A percentile compares a stretch with the other conserved stretches of the same genome.
These are phyloP conservation scores for Lentinula aciculospora DNA, from an alignment of 768 basidiomycete species.

Conservation along the genomic window DNA sequence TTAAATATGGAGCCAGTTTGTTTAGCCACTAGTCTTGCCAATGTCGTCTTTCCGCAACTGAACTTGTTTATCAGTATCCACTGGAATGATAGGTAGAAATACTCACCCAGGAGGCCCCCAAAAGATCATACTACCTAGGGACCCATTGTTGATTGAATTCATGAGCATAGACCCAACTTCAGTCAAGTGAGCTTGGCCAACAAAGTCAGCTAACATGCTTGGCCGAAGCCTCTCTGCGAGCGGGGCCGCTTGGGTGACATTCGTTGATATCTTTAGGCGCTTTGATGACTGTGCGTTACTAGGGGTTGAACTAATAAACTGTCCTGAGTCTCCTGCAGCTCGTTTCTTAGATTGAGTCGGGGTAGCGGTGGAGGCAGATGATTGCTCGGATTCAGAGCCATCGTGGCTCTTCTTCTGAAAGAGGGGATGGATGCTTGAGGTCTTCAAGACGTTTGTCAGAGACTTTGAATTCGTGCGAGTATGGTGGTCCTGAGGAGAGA, in stretches of 20 bases:
- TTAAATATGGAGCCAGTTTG: slow-evolving; percentile 58
- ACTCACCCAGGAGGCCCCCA: slow-evolving; percentile 73
- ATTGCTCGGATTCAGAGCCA: slow-evolving; percentile 8
- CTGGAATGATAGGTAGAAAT: background rate
- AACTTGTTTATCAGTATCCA: background rate
- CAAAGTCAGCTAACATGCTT: slow-evolving; percentile 52
- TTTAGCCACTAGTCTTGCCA: slow-evolving; percentile 66
- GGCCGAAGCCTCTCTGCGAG: slow-evolving; percentile 75
- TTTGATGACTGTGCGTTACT: slow-evolving; percentile 6
- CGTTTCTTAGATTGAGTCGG: slow-evolving; percentile 13
- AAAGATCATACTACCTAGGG: slow-evolving; percentile 55
- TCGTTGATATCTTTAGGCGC: slow-evolving; percentile 16
- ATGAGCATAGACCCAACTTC: slow-evolving; percentile 53
- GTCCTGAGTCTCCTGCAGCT: slow-evolving; percentile 6
- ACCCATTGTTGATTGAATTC: slow-evolving; percentile 42
- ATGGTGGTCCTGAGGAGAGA: slow-evolving; percentile 7
- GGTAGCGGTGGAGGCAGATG: background rate
- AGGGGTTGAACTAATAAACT: background rate
- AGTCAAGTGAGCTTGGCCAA: slow-evolving; percentile 67
- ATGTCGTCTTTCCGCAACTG: slow-evolving; percentile 71
- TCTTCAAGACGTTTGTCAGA: slow-evolving; percentile 12
- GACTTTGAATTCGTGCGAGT: background rate
- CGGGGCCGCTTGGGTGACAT: slow-evolving; percentile 36
- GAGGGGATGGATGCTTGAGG: slow-evolving; percentile 34
- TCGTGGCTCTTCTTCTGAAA: slow-evolving; percentile 24